Conservation (phyloP, 495 filamentous ascomycete genomes). For the Aspergillus sparsus region DNA sequence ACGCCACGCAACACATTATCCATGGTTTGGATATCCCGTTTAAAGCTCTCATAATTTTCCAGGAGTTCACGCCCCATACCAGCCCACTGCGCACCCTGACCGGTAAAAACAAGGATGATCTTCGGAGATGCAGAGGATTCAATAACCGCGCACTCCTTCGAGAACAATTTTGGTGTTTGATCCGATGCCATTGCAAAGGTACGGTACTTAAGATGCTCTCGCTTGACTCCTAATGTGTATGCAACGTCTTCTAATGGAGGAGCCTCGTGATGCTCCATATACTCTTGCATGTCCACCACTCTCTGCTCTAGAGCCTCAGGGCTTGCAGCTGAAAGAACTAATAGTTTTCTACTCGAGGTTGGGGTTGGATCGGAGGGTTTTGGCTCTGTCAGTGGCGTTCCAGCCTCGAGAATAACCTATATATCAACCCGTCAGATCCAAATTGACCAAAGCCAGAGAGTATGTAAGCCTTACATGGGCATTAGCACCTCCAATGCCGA, state of each 20-base stretch:
- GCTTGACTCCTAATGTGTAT: neutral
- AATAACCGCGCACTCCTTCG: neutral
- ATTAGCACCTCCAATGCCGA: conserved; percentile 37
- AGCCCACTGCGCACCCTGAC: conserved; percentile 30
- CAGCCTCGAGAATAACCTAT: neutral
- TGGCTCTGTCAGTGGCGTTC: neutral
- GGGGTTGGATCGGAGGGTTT: too few species aligned
- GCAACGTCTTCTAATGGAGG: neutral
- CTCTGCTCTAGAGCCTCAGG: neutral
- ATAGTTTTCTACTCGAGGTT: neutral
- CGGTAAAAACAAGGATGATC: conserved; percentile 23
- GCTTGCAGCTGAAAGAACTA: neutral
- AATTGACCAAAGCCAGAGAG: neutral
- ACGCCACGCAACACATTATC: neutral
- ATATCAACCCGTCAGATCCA: too few species aligned
- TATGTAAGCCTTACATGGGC: conserved; percentile 35
- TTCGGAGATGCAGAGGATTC: neutral
- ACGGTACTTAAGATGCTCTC: neutral
- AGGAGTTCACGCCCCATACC: conserved; percentile 27
- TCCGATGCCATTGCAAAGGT: neutral
- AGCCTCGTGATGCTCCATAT: neutral
- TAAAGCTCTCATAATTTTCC: conserved; percentile 6
- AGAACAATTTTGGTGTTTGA: neutral
- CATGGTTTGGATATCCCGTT: neutral
- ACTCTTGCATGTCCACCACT: neutral